Conservation (phyloP, 495 filamentous ascomycete species). For the Penicillium ochrochloron region DNA sequence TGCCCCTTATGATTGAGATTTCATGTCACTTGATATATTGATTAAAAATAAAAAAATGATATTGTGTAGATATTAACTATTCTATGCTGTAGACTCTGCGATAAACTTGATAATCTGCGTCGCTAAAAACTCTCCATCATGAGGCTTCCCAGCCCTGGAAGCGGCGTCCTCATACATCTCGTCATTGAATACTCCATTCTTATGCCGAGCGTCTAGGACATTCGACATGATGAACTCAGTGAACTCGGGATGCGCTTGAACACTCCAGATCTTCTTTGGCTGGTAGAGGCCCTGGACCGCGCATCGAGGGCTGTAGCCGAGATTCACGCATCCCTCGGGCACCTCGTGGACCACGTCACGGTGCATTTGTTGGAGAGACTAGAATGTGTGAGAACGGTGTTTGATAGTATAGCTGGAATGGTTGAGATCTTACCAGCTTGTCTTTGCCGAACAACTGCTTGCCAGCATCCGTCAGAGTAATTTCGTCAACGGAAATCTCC, state of each 20-base stretch:
- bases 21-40: neutral
- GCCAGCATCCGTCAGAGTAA: constrained; percentile 68
- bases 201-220: constrained; percentile 64
- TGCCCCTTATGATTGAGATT: neutral
- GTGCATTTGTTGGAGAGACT: constrained; percentile 89
- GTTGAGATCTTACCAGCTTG: constrained; percentile 57
- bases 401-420: neutral
- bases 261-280: constrained; percentile 63
- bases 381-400: constrained; percentile 6
- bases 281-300: constrained; percentile 76
- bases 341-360: constrained; percentile 70
- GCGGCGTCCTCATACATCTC: constrained; percentile 64
- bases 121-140: constrained; percentile 72
- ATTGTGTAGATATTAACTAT: neutral
- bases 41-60: neutral
- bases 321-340: constrained; percentile 62
- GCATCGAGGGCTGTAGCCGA: constrained; percentile 69
- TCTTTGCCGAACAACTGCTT: constrained; percentile 69
- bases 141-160: constrained; percentile 60
- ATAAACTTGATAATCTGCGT: constrained; percentile 72
- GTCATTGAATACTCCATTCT: constrained; percentile 65
- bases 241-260: constrained; percentile 93
- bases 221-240: constrained; percentile 70
- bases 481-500: constrained; percentile 73
- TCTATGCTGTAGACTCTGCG: constrained; percentile 41